Base-by-base conservation (phyloP, 176 grass and related monocot genomes). In the Triticum monococcum region DNA sequence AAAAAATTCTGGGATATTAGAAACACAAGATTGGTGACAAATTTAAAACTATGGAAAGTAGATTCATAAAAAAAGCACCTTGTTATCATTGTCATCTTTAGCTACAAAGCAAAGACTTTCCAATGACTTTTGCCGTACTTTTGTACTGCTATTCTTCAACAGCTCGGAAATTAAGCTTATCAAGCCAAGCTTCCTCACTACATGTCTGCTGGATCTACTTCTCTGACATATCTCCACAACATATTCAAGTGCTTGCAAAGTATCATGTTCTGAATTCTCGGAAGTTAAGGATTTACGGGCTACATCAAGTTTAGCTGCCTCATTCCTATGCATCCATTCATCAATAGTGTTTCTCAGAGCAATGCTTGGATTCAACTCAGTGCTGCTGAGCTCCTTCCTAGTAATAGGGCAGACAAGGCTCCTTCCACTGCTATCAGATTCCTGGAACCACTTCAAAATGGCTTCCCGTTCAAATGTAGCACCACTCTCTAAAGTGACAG, bases 261-360 rank as follows among this genome's bases (percentile, higher is more conserved):
- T 87, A 87, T 98, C 96, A 60, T 79, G 70, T 32, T 98, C 91
- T 11, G 91, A 82, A 79, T 87, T 92, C 65, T 89, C 93, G 46
- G 85, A 72, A 78, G 84, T 85, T 24, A 98, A 81, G 28, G 88
- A 92, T 78, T 81, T 92, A 68, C 75, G 79, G 32, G 93, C 86
- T 8, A 84, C 88, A 4, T 98, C 96, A 84, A 98, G 92, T 79
- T 93, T 91, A 13, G 93, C 93, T 17, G 84, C 71, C 60, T 91
- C 93, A 67, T 98, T 98, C 81, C 96, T 89, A 41, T 94, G 80
- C 72, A 73, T 95, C 96, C 96, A 98, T 89, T 98, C 96, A 92
- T 91, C 84, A 84, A 98, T 98, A 40, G 93, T 94, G 68, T 92
- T 98, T 72, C 75, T 81, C 50, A 98, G 86, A 48, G 96, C 96